Evolutionary conservation across 73 alveolate species (phyloP).

Genomic region (Tetrahymena borealis): DNA sequence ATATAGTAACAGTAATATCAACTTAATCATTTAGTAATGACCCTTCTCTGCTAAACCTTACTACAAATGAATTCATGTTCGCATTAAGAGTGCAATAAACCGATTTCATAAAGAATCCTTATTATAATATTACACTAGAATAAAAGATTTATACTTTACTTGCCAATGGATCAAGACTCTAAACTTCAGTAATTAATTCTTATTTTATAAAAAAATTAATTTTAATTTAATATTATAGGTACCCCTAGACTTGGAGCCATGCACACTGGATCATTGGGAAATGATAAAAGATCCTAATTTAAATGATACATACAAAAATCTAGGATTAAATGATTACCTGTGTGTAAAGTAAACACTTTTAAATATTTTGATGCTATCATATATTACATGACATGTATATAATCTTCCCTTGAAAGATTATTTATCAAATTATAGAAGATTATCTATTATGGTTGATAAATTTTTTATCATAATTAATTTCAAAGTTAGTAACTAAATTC

Average conservation of each 20-base stretch:
- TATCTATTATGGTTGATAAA: no score
- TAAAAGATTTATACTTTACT: not conserved
- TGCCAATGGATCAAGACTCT: not conserved
- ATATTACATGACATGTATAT: no score
- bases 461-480: no score
- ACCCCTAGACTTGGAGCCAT: not conserved
- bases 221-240: not conserved
- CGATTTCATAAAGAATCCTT: not conserved
- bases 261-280: not conserved
- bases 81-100: not conserved
- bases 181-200: not conserved
- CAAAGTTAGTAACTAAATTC: no score
- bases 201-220: not conserved
- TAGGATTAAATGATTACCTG: not conserved
- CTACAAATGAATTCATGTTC: not conserved
- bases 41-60: not conserved
- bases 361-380: no score
- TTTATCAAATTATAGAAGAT: no score
- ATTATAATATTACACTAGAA: not conserved
- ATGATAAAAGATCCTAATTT: not conserved
- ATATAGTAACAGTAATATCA: not conserved
- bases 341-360: not conserved
- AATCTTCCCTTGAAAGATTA: no score
- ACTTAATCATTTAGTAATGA: not conserved
- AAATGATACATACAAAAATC: not conserved